Percentiles rank a stretch among this genome's conserved stretches.
Conservation (phyloP, 768 basidiomycete species). For the Serpula lacrymans region DNA sequence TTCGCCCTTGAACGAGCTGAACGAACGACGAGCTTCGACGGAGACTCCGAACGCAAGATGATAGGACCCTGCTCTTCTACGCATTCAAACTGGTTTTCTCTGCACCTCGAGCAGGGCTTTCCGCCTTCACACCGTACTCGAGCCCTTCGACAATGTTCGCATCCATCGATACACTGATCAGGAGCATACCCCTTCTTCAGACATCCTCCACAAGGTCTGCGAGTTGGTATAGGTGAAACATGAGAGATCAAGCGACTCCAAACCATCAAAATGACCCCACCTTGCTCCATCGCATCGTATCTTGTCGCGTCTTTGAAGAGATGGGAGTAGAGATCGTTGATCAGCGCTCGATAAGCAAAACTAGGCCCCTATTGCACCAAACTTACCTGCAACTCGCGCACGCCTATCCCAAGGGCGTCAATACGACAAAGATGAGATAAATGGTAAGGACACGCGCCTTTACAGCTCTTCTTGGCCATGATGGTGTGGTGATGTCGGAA, state of each 20-base stretch:
- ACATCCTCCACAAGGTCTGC: conserved; percentile 59
- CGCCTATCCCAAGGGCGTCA: conserved; percentile 33
- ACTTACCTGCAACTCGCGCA: conserved; percentile 56
- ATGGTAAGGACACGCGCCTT: conserved; percentile 38
- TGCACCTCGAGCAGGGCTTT: conserved; percentile 33
- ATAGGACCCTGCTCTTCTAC: conserved; percentile 35
- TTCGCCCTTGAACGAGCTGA: conserved; percentile 26
- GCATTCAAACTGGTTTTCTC: conserved; percentile 40
- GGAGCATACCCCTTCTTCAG: conserved; percentile 48
- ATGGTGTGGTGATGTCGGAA: conserved; percentile 47
- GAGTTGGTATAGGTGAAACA: not conserved
- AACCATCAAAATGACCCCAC: conserved; percentile 34
- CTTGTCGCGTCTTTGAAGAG: conserved; percentile 51
- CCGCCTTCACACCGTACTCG: conserved; percentile 41
- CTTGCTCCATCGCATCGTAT: conserved; percentile 56
- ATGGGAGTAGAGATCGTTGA: not conserved
- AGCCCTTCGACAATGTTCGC: conserved; percentile 54
- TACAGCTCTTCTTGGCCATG: conserved; percentile 49
- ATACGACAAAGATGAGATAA: conserved; percentile 12
- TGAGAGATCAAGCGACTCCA: conserved; percentile 2
- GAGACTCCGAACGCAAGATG: conserved; percentile 20
- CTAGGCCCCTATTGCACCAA: not conserved
- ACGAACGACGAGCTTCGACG: conserved; percentile 21
- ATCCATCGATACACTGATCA: conserved; percentile 59
- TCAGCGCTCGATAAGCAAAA: not conserved